phyloP scores from a whole-genome alignment of 768 basidiomycete species.

The Suillus lakei region DNA sequence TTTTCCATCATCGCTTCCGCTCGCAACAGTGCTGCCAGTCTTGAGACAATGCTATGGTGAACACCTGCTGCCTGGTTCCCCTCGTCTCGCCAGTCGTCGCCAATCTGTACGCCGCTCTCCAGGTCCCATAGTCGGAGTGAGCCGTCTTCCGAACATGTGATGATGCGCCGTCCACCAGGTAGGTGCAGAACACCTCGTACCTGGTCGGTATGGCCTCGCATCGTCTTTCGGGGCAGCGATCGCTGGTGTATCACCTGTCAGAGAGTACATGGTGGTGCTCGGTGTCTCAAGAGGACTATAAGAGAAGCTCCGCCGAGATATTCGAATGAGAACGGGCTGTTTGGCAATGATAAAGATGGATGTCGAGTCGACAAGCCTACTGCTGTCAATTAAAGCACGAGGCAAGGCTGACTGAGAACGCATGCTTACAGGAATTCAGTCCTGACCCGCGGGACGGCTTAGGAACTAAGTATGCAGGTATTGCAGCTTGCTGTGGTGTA shows the following conservation, averaged over 20 bases:
- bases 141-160: neutral
- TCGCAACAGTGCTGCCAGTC: neutral
- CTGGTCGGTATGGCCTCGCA: neutral
- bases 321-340: neutral
- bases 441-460: neutral
- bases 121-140: neutral
- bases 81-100: neutral
- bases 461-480: neutral
- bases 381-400: neutral
- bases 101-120: neutral
- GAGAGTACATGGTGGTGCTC: neutral
- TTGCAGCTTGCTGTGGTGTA: neutral
- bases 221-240: neutral
- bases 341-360: neutral
- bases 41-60: neutral
- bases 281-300: neutral
- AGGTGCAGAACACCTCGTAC: neutral
- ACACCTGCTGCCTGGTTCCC: neutral
- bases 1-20: neutral
- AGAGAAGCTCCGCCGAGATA: neutral
- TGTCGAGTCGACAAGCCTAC: neutral
- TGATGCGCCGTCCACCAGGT: neutral
- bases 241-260: neutral
- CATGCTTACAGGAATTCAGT: neutral
- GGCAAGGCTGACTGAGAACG: neutral